These are phyloP conservation scores for Thymus quinquecostatus DNA, from an alignment of 257 asterid species.

Conservation along the genomic window DNA sequence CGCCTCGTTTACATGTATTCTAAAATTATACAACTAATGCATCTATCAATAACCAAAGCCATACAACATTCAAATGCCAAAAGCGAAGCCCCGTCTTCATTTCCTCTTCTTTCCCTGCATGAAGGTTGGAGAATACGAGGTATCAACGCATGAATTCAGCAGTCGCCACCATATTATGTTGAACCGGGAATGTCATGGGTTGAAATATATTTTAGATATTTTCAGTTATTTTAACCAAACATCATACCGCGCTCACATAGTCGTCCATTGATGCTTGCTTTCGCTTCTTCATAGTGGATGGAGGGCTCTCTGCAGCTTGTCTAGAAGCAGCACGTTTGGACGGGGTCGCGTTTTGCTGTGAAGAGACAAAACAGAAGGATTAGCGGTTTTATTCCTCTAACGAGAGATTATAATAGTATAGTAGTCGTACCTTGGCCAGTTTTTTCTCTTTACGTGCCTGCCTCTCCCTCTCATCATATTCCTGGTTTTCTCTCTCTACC, in stretches of 20 bases:
- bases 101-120: constrained; percentile 78
- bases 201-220: no score
- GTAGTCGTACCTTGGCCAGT: constrained; percentile 66
- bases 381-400: neutral
- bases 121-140: neutral
- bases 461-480: constrained; percentile 92
- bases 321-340: constrained; percentile 77
- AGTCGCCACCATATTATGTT: neutral
- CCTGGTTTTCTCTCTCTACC: constrained; percentile 96
- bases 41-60: neutral
- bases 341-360: constrained; percentile 59
- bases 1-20: constrained; percentile 6
- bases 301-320: constrained; percentile 84
- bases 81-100: constrained; percentile 32
- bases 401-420: neutral
- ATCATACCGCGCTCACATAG: constrained; percentile 66
- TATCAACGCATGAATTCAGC: neutral
- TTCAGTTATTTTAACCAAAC: no score
- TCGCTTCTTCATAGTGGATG: constrained; percentile 65
- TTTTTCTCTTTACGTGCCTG: constrained; percentile 98
- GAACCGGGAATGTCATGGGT: neutral
- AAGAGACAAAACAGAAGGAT: neutral
- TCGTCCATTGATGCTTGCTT: constrained; percentile 80
- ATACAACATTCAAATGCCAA: constrained; percentile 6
- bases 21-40: constrained; percentile 27